These are phyloP conservation scores for Leccinum arenicola DNA, from an alignment of 768 basidiomycete species.

Conservation along the genomic window DNA sequence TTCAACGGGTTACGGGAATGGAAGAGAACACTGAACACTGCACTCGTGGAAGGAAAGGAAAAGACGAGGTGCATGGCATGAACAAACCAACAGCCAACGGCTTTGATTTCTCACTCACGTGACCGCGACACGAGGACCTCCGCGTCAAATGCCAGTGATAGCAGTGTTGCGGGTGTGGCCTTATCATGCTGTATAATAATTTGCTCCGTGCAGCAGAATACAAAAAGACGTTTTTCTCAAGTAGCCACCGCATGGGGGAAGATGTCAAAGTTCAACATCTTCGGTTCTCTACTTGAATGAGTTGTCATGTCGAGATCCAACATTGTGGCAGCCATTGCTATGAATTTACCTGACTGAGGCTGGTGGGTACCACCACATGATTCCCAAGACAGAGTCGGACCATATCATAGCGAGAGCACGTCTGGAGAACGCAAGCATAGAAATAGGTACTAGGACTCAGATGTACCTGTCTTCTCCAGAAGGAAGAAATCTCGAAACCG, in stretches of 20 bases:
- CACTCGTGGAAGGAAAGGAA: not conserved
- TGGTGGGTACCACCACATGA: too few species aligned
- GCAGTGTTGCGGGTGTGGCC: too few species aligned
- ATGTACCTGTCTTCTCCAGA: not conserved
- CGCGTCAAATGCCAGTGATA: not conserved
- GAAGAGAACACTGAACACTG: not conserved
- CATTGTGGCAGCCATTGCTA: not conserved
- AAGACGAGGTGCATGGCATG: not conserved
- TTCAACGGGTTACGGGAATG: not conserved
- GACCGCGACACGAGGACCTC: conserved; percentile 23
- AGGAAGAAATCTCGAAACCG: not conserved
- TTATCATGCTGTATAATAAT: too few species aligned
- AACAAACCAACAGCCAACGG: not conserved
- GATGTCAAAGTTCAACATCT: not conserved
- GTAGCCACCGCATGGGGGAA: not conserved
- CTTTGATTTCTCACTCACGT: conserved; percentile 28
- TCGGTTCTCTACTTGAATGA: not conserved
- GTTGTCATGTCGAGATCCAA: not conserved
- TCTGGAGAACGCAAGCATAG: not conserved
- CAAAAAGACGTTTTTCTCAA: too few species aligned
- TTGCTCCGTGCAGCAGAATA: too few species aligned
- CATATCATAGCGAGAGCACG: not conserved
- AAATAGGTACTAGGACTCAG: not conserved
- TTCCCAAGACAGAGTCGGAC: too few species aligned
- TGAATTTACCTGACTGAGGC: not conserved